Evolutionary conservation across 1,139 yeast genomes (phyloP), one percentile per base, ranked within the genome.

Genomic region (Kurtzmaniella natalensis): DNA sequence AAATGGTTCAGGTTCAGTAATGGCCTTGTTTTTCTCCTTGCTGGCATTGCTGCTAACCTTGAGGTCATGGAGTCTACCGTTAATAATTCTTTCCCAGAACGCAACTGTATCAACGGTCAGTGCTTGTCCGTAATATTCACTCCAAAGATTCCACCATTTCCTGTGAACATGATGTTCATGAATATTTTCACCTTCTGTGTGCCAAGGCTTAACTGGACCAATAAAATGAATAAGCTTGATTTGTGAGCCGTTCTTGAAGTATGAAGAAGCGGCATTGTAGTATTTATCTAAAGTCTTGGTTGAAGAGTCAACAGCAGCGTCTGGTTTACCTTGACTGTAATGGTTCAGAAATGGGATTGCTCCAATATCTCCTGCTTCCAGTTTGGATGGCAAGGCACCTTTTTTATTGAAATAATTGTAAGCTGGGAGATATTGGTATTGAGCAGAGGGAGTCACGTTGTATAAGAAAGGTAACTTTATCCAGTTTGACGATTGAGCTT

Each of bases 171-270:
- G 34, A 15, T 25, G 29, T 4, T 17, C n/a, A 7, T 17, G 20
- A 22, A 47, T 41, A 5, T 51, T 54, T 7, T 26, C 34, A 3
- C 43, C 27, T n/a, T 35, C 35, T 9, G 48, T 43, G 25, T 55
- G 54, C 97, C 97, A 92, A 1, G 98, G 98, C 56, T 92, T 89
- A 26, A 53, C 47, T 1, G 75, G 61, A 1, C 97, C 97, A 44
- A 88, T 85, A 50, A 81, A 92, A 57, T 92, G 98, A 16, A 85
- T 65, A 25, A 83, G 62, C 38, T 76, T 74, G 32, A 87, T 72
- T 36, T 57, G 59, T 10, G 47, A 44, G 1, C 49, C 37, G 15
- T 41, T 44, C 23, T 44, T 40, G 17, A 53, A 48, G 39, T 56
- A 53, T 7, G 40, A 41, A 6, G 50, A 37, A 0, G 70, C 64